Conservation (phyloP, 805 yeast genomes). For the Ogataea henricii region DNA sequence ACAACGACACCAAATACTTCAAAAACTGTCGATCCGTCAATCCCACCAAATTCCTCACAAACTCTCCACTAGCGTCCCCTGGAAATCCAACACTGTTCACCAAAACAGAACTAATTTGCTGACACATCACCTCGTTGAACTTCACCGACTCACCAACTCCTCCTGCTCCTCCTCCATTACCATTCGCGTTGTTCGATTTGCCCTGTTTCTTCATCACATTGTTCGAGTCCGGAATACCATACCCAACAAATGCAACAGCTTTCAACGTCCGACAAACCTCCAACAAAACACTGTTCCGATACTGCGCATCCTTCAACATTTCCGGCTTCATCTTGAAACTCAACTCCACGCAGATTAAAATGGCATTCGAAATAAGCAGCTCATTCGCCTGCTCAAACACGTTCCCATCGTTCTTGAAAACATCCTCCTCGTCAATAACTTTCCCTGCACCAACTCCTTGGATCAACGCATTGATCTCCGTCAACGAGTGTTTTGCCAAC, state of each 20-base stretch:
- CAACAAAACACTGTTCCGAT: conserved; percentile 61
- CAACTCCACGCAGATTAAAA: conserved; percentile 71
- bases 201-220: conserved; percentile 18
- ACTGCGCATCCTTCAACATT: conserved; percentile 77
- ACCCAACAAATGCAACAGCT: conserved; percentile 48
- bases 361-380: conserved; percentile 64
- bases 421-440: conserved; percentile 63
- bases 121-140: conserved; percentile 34
- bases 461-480: conserved; percentile 65
- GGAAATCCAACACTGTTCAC: conserved; percentile 65
- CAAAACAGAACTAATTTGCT: conserved; percentile 37
- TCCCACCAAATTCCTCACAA: conserved; percentile 58
- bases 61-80: conserved; percentile 56
- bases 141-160: conserved; percentile 24
- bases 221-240: conserved; percentile 32
- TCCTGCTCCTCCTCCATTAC: conserved; percentile 8
- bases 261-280: conserved; percentile 75
- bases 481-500: conserved; percentile 67
- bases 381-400: conserved; percentile 67
- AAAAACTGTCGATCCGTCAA: conserved; percentile 65
- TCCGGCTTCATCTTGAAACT: conserved; percentile 72
- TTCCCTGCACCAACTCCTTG: conserved; percentile 68
- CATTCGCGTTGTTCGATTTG: conserved; percentile 6
- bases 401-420: conserved; percentile 45
- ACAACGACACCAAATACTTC: conserved; percentile 57